These are phyloP conservation scores for Helicocarpus griseus DNA, from an alignment of 2,329 filamentous ascomycete species.

Conservation along the genomic window DNA sequence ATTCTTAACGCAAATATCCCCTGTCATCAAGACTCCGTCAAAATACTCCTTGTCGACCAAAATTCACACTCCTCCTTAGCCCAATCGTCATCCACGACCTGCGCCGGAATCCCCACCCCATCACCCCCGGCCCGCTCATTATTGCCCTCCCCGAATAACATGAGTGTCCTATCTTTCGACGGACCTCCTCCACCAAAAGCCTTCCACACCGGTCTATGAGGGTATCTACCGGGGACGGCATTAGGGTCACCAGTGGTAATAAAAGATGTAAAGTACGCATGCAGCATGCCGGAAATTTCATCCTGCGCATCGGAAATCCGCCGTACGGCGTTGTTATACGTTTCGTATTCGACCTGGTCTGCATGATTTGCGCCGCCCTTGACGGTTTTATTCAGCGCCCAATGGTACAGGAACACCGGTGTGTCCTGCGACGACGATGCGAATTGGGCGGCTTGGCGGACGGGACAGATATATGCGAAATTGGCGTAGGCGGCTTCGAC, in stretches of 20 bases:
- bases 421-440: slow-evolving; percentile 23
- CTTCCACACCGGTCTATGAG: slow-evolving; percentile 28
- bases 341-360: slow-evolving; percentile 42
- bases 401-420: slow-evolving; percentile 45
- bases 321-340: slow-evolving; percentile 27
- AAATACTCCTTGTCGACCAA: slow-evolving; percentile 28
- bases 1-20: too few species aligned
- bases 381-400: slow-evolving; percentile 40
- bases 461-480: slow-evolving; percentile 41
- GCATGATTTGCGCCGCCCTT: slow-evolving; percentile 39
- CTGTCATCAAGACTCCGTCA: slow-evolving; percentile 11
- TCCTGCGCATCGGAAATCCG: slow-evolving; percentile 31
- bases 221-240: slow-evolving; percentile 19
- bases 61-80: slow-evolving; percentile 37
- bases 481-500: slow-evolving; percentile 41
- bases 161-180: slow-evolving; percentile 21
- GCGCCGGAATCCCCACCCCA: slow-evolving; percentile 27
- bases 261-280: slow-evolving; percentile 43
- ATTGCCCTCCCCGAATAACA: slow-evolving; percentile 41
- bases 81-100: slow-evolving; percentile 34
- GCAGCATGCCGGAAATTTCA: slow-evolving; percentile 33
- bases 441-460: slow-evolving; percentile 37
- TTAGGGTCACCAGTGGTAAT: slow-evolving; percentile 41
- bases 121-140: slow-evolving; percentile 40
- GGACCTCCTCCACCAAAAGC: slow-evolving; percentile 18